phyloP scores from a whole-genome alignment of 768 basidiomycete species.

The Rhizopogon vulgaris region DNA sequence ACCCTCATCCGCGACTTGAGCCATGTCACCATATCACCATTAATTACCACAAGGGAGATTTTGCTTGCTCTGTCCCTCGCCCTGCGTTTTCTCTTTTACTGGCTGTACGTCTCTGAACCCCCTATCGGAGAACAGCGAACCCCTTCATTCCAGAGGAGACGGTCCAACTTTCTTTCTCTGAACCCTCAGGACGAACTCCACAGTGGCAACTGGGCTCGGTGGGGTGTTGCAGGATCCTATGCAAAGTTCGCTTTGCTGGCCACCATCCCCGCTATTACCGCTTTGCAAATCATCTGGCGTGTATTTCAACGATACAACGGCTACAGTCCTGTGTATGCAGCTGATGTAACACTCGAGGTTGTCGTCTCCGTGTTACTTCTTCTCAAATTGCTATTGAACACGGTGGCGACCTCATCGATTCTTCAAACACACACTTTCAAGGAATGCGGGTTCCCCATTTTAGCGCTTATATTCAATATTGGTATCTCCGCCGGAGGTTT shows the following conservation, averaged over 20 bases:
- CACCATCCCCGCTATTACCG: constrained; percentile 38
- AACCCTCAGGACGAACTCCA: constrained; percentile 28
- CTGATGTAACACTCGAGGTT: constrained; percentile 53
- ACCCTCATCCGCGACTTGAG: constrained; percentile 36
- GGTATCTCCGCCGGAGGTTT: constrained; percentile 53
- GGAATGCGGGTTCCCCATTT: constrained; percentile 43
- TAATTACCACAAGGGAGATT: constrained; percentile 53
- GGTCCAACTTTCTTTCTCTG: constrained; percentile 11
- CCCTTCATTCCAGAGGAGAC: constrained; percentile 4
- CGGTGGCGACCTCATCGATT: constrained; percentile 31
- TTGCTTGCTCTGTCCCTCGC: constrained; percentile 51
- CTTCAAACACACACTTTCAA: constrained; percentile 39
- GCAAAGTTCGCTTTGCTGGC: constrained; percentile 48
- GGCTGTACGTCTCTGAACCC: constrained; percentile 56
- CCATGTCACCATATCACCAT: constrained; percentile 19
- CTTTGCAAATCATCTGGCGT: constrained; percentile 64
- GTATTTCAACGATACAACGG: constrained; percentile 30
- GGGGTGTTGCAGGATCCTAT: constrained; percentile 49
- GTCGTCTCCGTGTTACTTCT: constrained; percentile 53
- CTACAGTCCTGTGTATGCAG: constrained; percentile 47
- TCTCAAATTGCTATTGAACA: constrained; percentile 56
- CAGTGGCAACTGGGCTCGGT: constrained; percentile 60
- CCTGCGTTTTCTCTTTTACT: constrained; percentile 60
- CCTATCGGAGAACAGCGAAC: constrained; percentile 35
- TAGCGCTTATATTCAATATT: constrained; percentile 46